Conservation (phyloP, 805 yeast genomes). For the Citeromyces nyonsensis region DNA sequence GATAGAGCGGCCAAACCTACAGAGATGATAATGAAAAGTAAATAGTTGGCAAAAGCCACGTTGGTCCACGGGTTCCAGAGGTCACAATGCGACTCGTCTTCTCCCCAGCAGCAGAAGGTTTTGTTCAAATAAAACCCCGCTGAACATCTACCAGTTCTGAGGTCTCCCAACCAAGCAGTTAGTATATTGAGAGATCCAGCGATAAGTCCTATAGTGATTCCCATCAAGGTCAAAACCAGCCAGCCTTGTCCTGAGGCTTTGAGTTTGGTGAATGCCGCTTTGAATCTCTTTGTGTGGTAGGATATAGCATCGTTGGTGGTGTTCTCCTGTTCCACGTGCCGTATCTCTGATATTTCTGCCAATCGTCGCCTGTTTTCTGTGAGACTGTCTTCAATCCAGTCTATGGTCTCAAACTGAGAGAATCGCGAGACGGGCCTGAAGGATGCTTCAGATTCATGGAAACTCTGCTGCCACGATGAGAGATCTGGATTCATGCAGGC, state of each 20-base stretch:
- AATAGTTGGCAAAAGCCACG: conserved; percentile 27
- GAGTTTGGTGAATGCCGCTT: conserved; percentile 3
- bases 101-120: conserved; percentile 74
- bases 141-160: conserved; percentile 69
- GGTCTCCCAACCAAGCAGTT: conserved; percentile 74
- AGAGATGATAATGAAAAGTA: conserved; percentile 44
- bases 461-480: conserved; percentile 8
- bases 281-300: conserved; percentile 6
- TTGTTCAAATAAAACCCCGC: conserved; percentile 53
- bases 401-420: conserved; percentile 49
- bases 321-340: conserved; percentile 1
- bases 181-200: conserved; percentile 74
- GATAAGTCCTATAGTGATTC: conserved; percentile 61
- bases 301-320: conserved; percentile 4
- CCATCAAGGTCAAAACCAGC: conserved; percentile 63
- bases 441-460: conserved; percentile 6
- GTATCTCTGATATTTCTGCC: conserved; percentile 5
- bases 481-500: not conserved
- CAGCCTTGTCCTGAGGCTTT: conserved; percentile 30
- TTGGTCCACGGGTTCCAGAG: conserved; percentile 61
- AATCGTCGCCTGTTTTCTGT: conserved; percentile 23
- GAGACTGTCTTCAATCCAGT: conserved; percentile 52
- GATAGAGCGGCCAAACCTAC: conserved; percentile 46
- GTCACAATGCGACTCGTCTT: conserved; percentile 27
- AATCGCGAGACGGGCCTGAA: conserved; percentile 25